A percentile compares a stretch with the other conserved stretches of the same genome.
Conservation (phyloP, 2,329 filamentous ascomycete species). For the Calonectria pauciramosa region DNA sequence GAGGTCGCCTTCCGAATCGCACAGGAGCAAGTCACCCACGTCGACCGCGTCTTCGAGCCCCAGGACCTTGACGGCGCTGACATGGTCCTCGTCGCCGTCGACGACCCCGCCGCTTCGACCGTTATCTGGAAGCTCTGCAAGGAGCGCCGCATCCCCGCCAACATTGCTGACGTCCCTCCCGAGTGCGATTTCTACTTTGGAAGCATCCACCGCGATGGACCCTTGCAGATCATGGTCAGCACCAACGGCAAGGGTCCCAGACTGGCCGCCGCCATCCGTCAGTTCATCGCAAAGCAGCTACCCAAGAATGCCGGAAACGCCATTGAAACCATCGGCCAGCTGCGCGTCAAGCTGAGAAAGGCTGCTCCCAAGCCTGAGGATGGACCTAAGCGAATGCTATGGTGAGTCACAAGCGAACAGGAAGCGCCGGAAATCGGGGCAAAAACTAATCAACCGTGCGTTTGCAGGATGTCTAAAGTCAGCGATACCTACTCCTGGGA, state of each 20-base stretch:
- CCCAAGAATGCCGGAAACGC: conserved; percentile 87
- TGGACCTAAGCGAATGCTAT: conserved; percentile 90
- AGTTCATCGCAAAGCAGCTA: conserved; percentile 82
- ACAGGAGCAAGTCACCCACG: conserved; percentile 80
- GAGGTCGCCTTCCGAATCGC: conserved; percentile 89
- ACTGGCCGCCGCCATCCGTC: conserved; percentile 87
- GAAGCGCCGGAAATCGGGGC: too few species aligned
- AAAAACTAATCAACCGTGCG: conserved; percentile 17
- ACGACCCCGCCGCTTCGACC: conserved; percentile 92
- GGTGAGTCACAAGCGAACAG: conserved; percentile 65
- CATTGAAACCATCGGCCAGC: conserved; percentile 84
- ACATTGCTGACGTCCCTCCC: conserved; percentile 95
- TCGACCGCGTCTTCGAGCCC: conserved; percentile 87
- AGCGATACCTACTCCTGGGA: conserved; percentile 90
- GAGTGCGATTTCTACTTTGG: conserved; percentile 99
- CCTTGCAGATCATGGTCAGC: conserved; percentile 97
- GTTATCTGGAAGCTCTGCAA: conserved; percentile 96
- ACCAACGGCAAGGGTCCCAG: conserved; percentile 97
- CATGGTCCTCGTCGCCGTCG: conserved; percentile 94
- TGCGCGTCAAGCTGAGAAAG: conserved; percentile 84
- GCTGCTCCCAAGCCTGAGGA: conserved; percentile 80
- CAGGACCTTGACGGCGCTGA: conserved; percentile 84
- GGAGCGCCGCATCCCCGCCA: conserved; percentile 84
- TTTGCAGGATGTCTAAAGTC: conserved; percentile 85
- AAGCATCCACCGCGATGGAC: conserved; percentile 93